Evolutionary conservation across 257 asterid species (phyloP).

Genomic region (Solanum habrochaites): DNA sequence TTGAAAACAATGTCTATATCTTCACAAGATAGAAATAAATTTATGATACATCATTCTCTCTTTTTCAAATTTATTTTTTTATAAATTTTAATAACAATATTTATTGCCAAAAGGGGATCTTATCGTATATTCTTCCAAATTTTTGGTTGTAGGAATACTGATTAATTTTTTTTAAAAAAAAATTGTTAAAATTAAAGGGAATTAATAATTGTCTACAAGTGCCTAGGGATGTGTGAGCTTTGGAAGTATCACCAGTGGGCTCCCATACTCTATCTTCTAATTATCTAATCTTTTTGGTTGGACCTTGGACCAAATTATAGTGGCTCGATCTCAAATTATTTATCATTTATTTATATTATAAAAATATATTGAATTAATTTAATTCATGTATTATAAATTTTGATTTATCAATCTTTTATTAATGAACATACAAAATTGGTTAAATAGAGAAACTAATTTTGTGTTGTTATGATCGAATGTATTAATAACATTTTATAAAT

Average conservation of each 20-base stretch:
- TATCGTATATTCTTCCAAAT: neutral
- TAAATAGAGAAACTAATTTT: neutral
- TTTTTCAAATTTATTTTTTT: neutral
- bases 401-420: too few species aligned
- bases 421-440: too few species aligned
- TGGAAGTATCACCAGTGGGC: neutral
- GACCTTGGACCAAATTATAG: neutral
- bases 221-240: neutral
- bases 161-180: too few species aligned
- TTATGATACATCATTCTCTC: too few species aligned
- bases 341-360: rapidly evolving
- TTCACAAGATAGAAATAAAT: rapidly evolving
- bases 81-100: neutral
- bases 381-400: too few species aligned
- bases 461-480: neutral
- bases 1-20: rapidly evolving
- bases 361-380: too few species aligned
- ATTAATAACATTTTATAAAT: too few species aligned
- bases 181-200: neutral
- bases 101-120: neutral
- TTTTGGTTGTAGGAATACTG: neutral
- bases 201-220: neutral
- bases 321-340: rapidly evolving
- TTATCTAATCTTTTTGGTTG: neutral
- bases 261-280: neutral